These are phyloP conservation scores for Royoungia palumana DNA, from an alignment of 768 basidiomycete species.

Conservation along the genomic window DNA sequence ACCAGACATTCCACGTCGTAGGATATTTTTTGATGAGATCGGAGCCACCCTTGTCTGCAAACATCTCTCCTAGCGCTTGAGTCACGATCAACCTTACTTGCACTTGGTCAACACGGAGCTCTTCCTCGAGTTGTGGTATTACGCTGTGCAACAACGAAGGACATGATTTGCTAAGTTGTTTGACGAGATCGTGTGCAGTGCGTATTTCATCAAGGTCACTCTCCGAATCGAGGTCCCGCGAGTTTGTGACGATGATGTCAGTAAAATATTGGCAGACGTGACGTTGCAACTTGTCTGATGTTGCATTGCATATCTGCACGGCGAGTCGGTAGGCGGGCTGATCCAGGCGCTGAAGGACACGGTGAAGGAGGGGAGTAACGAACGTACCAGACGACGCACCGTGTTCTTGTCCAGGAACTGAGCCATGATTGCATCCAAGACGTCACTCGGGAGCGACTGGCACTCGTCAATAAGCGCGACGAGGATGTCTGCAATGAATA, in stretches of 20 bases:
- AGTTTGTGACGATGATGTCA: constrained; percentile 70
- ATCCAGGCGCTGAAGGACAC: constrained; percentile 50
- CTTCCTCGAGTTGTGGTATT: constrained; percentile 89
- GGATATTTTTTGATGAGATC: constrained; percentile 82
- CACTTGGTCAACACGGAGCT: constrained; percentile 73
- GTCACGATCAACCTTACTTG: constrained; percentile 78
- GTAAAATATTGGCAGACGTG: constrained; percentile 91
- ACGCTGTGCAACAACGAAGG: constrained; percentile 84
- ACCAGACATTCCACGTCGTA: constrained; percentile 82
- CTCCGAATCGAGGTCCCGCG: constrained; percentile 50
- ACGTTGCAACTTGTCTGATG: constrained; percentile 83
- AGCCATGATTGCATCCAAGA: constrained; percentile 75
- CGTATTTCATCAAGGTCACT: constrained; percentile 67
- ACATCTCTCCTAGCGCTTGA: constrained; percentile 87
- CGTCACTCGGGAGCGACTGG: constrained; percentile 68
- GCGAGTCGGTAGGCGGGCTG: constrained; percentile 80
- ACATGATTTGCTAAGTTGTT: constrained; percentile 73
- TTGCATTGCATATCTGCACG: constrained; percentile 78
- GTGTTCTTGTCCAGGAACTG: constrained; percentile 82
- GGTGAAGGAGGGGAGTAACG: background rate
- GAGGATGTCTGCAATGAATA: constrained; percentile 87
- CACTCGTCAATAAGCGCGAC: constrained; percentile 87
- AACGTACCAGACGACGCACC: constrained; percentile 39
- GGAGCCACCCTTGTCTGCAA: constrained; percentile 65
- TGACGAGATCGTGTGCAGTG: constrained; percentile 81